Conservation (phyloP, 148 eudicot species). For the Rhododendron vialii region DNA sequence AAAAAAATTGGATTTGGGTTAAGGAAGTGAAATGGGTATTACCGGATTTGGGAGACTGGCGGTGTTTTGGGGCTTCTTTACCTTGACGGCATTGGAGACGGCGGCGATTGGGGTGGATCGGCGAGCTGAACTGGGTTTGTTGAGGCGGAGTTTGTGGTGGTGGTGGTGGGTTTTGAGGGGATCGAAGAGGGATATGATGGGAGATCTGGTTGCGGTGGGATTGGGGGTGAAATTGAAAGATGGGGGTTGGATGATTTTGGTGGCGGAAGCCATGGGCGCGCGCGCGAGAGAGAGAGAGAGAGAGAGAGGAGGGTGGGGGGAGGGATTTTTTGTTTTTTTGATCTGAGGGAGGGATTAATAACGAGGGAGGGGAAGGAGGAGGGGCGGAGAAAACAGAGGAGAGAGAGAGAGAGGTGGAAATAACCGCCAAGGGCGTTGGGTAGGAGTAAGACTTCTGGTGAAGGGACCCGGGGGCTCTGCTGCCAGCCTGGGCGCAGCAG, state of each 20-base stretch:
- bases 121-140: conserved; percentile 14
- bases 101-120: conserved; percentile 38
- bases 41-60: conserved; percentile 54
- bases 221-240: conserved; percentile 3
- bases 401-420: not conserved
- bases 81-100: conserved; percentile 59
- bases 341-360: too few species aligned
- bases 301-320: not conserved
- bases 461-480: too few species aligned
- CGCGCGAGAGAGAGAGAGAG: not conserved
- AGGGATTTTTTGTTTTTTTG: too few species aligned
- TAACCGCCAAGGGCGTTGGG: conserved; percentile 3
- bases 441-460: not conserved
- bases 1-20: not conserved
- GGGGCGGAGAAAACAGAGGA: conserved; percentile 6
- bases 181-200: conserved; percentile 30
- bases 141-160: conserved; percentile 21
- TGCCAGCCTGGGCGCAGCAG: too few species aligned
- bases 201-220: conserved; percentile 31
- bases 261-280: not conserved
- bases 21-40: not conserved
- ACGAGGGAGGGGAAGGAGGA: not conserved
- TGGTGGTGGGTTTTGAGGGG: conserved; percentile 14
- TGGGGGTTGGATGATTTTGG: conserved; percentile 11
- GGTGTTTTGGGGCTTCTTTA: conserved; percentile 42